phyloP scores from a whole-genome alignment of 805 yeast species.

The Kluyveromyces starmeri region DNA sequence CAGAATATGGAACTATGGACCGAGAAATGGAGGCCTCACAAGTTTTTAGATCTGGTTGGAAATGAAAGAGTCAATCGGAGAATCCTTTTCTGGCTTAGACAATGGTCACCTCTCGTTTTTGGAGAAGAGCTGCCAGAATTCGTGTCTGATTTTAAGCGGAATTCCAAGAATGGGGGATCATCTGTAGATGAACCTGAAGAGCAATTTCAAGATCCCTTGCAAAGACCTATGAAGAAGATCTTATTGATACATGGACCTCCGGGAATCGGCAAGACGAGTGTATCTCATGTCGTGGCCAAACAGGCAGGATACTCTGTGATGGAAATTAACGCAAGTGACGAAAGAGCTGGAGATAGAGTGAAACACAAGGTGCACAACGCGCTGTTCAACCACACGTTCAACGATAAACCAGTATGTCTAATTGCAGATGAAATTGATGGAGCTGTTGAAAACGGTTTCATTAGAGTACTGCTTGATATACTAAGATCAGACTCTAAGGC shows the following conservation, averaged over 20 bases:
- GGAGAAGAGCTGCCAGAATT: conserved; percentile 33
- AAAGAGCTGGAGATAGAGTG: conserved; percentile 52
- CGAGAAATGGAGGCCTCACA: conserved; percentile 60
- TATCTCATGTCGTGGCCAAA: conserved; percentile 74
- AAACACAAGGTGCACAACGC: conserved; percentile 52
- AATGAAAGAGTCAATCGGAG: conserved; percentile 55
- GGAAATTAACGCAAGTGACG: conserved; percentile 84
- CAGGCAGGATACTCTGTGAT: conserved; percentile 74
- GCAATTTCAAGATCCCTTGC: conserved; percentile 36
- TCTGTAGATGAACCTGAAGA: conserved; percentile 7
- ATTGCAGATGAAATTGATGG: conserved; percentile 90
- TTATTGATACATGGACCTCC: conserved; percentile 84
- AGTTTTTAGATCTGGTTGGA: conserved; percentile 60
- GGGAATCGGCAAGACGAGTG: conserved; percentile 87
- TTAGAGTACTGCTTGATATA: conserved; percentile 49
- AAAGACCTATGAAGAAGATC: conserved; percentile 54
- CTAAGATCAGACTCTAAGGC: conserved; percentile 50
- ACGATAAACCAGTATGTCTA: conserved; percentile 70
- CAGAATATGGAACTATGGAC: conserved; percentile 32
- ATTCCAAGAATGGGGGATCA: conserved; percentile 6
- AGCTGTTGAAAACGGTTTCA: conserved; percentile 55
- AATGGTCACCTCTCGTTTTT: conserved; percentile 56
- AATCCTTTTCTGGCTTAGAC: conserved; percentile 53
- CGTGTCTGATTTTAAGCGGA: conserved; percentile 3
- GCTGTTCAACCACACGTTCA: conserved; percentile 53